Evolutionary conservation across 805 yeast genomes (phyloP), one percentile per base, ranked within the genome.

Genomic region (Deakozyma indianensis): DNA sequence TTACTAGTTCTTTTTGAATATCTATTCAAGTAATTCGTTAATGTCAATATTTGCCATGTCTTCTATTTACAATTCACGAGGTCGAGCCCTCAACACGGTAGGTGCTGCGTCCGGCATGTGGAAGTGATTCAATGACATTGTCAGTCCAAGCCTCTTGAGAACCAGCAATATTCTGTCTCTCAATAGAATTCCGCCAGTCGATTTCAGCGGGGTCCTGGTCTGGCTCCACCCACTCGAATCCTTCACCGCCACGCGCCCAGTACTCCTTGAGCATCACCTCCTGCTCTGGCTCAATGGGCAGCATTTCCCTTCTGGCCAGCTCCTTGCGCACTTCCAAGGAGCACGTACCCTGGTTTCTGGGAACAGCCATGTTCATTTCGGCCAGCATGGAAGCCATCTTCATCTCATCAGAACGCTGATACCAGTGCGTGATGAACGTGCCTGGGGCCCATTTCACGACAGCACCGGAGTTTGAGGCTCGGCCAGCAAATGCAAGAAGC

Each of bases 181-280:
- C 62, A 60, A 60, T 54, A 43, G 56, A 56, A 4, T 51, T 45
- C 20, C 55, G 44, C 64, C 65, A 62, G 3, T 58, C 41, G 11
- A 57, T 48, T 20, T 79, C 86, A 0, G 92, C 94, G 0, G 95
- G 95, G 56, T 85, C 95, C 56, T 81, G 82, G 57, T 84, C 95
- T 0, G 94, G 94, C 56, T 84, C 95, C 11, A 75, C 80, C 95
- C 95, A 84, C 49, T 80, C 83, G 56, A 83, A 84, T 14, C 86
- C 87, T 45, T 80, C 88, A 24, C 95, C 95, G 4, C 85, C 83
- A 38, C 81, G 71, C 57, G 83, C 76, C 95, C 95, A 84, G 63
- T 83, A 84, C 53, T 86, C 94, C 56, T 83, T 82, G 52, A 84
- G 54, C 66, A 77, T 69, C 42, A 74, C 57, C 49, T 84, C 94